A percentile compares a stretch with the other conserved stretches of the same genome.
These are phyloP conservation scores for Aquilaria malaccensis DNA, from an alignment of 345 rosid genomes.

Conservation along the genomic window DNA sequence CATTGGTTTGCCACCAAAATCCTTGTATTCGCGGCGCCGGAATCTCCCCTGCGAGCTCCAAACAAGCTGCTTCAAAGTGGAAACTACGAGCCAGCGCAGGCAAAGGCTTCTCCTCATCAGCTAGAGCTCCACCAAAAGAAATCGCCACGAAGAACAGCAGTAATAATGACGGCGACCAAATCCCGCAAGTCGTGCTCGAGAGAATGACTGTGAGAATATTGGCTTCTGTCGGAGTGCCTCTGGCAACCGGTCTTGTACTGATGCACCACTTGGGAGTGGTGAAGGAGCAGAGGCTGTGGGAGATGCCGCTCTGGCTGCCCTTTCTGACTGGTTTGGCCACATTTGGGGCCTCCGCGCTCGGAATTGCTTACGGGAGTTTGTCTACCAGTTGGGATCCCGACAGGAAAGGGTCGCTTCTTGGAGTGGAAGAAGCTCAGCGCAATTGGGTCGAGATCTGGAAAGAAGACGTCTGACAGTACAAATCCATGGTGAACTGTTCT, in stretches of 20 bases:
- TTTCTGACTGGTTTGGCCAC: slow-evolving; percentile 42
- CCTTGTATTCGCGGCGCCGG: slow-evolving; percentile 10
- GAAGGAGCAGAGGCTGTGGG: slow-evolving; percentile 42
- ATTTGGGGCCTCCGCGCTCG: slow-evolving; percentile 56
- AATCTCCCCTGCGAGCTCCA: slow-evolving; percentile 8
- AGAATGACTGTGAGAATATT: slow-evolving; percentile 42
- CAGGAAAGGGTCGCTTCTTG: slow-evolving; percentile 50
- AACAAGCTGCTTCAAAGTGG: slow-evolving; percentile 13
- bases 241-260: slow-evolving; percentile 32
- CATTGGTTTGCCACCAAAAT: slow-evolving; percentile 18
- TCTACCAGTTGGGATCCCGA: slow-evolving; percentile 71
- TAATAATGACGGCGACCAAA: slow-evolving; percentile 26
- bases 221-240: slow-evolving; percentile 39
- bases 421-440: slow-evolving; percentile 52
- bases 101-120: slow-evolving; percentile 29
- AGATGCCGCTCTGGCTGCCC: slow-evolving; percentile 62
- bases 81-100: slow-evolving; percentile 30
- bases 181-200: slow-evolving; percentile 45
- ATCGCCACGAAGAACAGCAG: slow-evolving; percentile 9
- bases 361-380: slow-evolving; percentile 73
- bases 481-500: too few relatives aligned
- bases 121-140: slow-evolving; percentile 5
- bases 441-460: slow-evolving; percentile 88
- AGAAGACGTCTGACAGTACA: slow-evolving; percentile 24
- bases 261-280: slow-evolving; percentile 27